Base-by-base conservation (phyloP, 768 basidiomycete species). In the Tricholoma furcatifolium region DNA sequence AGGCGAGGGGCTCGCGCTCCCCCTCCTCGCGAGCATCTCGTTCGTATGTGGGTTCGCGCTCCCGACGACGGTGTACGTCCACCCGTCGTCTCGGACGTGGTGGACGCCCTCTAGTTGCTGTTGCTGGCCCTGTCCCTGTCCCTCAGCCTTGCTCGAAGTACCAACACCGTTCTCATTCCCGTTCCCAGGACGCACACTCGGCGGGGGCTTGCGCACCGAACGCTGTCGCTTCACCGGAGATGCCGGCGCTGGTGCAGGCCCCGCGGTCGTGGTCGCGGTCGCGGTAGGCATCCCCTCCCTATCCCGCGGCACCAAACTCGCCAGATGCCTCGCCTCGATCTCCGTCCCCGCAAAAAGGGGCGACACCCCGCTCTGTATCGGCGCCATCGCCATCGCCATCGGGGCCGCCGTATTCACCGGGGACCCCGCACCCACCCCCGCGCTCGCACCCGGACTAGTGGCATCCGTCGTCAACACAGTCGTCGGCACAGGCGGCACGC, bases 271-370 rank as follows among this genome's bases (percentile, higher is more conserved):
- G 9, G 30, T 20, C n/a, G n/a, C n/a, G n/a, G n/a, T n/a, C n/a
- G n/a, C n/a, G n/a, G n/a, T n/a, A n/a, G n/a, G n/a, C n/a, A n/a
- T n/a, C n/a, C n/a, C n/a, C n/a, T n/a, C n/a, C n/a, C n/a, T n/a
- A 18, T 18, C 17, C 2, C 40, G 41, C 31, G 23, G n/a, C 30
- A 20, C 49, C 42, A 44, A 24, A 15, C 11, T 43, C 15, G 8
- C 42, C 17, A 44, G 10, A 21, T 45, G 36, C 20, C n/a, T 53
- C 15, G 14, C 18, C 38, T 46, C 43, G 8, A 46, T 45, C 38
- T 53, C 44, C 14, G 44, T 53, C 14, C 44, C 44, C 2, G 27
- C 32, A 4, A 53, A 52, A 18, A 52, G 18, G 3, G 43, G 27
- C 5, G 27, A 14, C 43, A 15, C 5, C 14, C 27, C 27, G 7